A percentile compares a stretch with the other conserved stretches of the same genome.
Evolutionary conservation across 805 yeast genomes (phyloP).

Genomic region (Lipomyces spencermartinsiae): DNA sequence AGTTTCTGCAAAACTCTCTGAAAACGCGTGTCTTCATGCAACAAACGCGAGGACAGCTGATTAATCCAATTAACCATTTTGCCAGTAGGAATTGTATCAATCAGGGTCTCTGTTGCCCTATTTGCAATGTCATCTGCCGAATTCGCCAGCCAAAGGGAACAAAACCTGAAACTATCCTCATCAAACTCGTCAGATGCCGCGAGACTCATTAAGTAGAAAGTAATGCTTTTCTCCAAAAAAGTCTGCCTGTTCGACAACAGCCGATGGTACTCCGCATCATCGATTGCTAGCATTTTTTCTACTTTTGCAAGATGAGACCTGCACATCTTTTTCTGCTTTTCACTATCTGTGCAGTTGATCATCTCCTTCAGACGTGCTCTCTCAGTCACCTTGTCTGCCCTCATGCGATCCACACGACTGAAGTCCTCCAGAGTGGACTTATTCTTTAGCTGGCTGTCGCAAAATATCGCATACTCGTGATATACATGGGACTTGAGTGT

Average conservation of each 20-base stretch:
- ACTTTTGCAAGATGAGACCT: constrained; percentile 42
- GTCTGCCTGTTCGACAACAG: constrained; percentile 50
- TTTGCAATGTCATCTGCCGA: constrained; percentile 56
- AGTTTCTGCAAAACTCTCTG: constrained; percentile 60
- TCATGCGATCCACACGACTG: constrained; percentile 49
- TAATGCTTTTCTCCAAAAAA: constrained; percentile 61
- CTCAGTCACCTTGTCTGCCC: constrained; percentile 26
- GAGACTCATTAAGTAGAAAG: constrained; percentile 65
- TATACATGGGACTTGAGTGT: constrained; percentile 49
- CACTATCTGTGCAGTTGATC: constrained; percentile 51
- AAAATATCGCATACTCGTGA: constrained; percentile 72
- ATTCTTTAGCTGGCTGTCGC: constrained; percentile 66
- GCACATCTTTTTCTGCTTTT: constrained; percentile 60
- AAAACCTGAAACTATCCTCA: constrained; percentile 73
- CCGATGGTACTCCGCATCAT: constrained; percentile 53
- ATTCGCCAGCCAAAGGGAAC: constrained; percentile 82
- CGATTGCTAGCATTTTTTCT: constrained; percentile 52
- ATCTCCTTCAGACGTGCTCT: constrained; percentile 58
- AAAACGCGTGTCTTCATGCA: constrained; percentile 61
- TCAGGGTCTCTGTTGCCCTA: constrained; percentile 48
- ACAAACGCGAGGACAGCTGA: constrained; percentile 72
- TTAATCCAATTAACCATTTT: constrained; percentile 80
- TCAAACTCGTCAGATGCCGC: constrained; percentile 52
- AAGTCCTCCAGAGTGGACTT: constrained; percentile 55
- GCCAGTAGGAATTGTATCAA: constrained; percentile 58